Evolutionary conservation across 2,329 filamentous ascomycete species (phyloP).

Genomic region (Ophiostoma novo-ulmi): DNA sequence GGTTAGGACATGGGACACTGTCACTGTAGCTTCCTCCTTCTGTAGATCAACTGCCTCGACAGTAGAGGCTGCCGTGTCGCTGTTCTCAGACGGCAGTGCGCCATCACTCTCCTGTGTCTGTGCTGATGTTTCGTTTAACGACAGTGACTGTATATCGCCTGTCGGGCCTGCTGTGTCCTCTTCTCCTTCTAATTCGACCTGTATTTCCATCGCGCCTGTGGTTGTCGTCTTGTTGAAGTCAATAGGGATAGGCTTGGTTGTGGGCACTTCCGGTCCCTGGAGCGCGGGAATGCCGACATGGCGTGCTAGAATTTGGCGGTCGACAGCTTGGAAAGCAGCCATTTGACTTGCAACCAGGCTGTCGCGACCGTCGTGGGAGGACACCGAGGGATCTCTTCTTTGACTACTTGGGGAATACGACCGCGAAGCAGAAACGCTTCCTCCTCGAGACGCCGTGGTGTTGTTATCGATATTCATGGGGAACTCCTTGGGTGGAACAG

Average conservation of each 20-base stretch:
- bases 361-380: conserved; percentile 31
- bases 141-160: not conserved
- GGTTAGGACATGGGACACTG: conserved; percentile 71
- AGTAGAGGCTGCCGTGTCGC: conserved; percentile 23
- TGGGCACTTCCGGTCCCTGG: not conserved
- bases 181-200: not conserved
- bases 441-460: conserved; percentile 32
- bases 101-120: not conserved
- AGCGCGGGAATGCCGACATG: conserved; percentile 47
- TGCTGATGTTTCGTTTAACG: not conserved
- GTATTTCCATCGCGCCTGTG: not conserved
- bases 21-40: conserved; percentile 47
- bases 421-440: conserved; percentile 31
- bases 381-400: conserved; percentile 29
- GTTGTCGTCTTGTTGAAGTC: not conserved
- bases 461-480: conserved; percentile 35
- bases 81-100: conserved; percentile 24
- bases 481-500: conserved; percentile 41
- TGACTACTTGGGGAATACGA: conserved; percentile 41
- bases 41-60: not conserved
- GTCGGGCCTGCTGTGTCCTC: not conserved
- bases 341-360: conserved; percentile 46
- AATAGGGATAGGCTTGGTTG: conserved; percentile 5
- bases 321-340: conserved; percentile 58
- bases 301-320: conserved; percentile 56